Evolutionary conservation across 176 grass and related monocot species (phyloP).

Genomic region (Triticum turgidum): DNA sequence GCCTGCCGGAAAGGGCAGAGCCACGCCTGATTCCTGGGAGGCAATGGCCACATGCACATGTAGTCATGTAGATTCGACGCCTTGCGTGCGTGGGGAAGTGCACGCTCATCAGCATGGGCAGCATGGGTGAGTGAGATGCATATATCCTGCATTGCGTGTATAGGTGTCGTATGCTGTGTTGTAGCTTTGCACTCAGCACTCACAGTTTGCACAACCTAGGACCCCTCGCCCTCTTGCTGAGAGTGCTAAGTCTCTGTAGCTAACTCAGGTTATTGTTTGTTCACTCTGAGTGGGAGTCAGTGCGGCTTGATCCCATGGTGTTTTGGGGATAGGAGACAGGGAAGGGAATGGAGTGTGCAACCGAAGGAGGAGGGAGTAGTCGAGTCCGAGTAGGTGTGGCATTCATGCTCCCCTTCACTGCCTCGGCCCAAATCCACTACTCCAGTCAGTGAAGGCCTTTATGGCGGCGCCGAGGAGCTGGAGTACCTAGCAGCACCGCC

Average conservation of each 20-base stretch:
- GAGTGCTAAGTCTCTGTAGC: slow-evolving; percentile 21
- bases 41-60: neutral
- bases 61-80: neutral
- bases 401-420: slow-evolving; percentile 35
- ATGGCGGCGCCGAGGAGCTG: slow-evolving; percentile 26
- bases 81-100: slow-evolving; percentile 13
- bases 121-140: slow-evolving; percentile 31
- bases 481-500: neutral
- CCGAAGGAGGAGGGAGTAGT: neutral
- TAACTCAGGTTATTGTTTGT: slow-evolving; percentile 31
- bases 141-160: neutral
- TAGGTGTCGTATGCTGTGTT: neutral
- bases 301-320: slow-evolving; percentile 35
- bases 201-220: slow-evolving; percentile 23
- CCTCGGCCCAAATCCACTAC: slow-evolving; percentile 9
- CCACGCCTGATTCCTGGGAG: slow-evolving; percentile 3
- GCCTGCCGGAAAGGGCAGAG: neutral
- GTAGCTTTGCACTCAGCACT: slow-evolving; percentile 21
- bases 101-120: slow-evolving; percentile 28
- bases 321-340: slow-evolving; percentile 35
- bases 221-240: slow-evolving; percentile 17
- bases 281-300: slow-evolving; percentile 31
- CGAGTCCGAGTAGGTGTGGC: slow-evolving; percentile 13
- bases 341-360: slow-evolving; percentile 29
- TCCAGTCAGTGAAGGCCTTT: slow-evolving; percentile 48